Conservation (phyloP, 2,329 filamentous ascomycete species). For the Cryphonectria japonica region DNA sequence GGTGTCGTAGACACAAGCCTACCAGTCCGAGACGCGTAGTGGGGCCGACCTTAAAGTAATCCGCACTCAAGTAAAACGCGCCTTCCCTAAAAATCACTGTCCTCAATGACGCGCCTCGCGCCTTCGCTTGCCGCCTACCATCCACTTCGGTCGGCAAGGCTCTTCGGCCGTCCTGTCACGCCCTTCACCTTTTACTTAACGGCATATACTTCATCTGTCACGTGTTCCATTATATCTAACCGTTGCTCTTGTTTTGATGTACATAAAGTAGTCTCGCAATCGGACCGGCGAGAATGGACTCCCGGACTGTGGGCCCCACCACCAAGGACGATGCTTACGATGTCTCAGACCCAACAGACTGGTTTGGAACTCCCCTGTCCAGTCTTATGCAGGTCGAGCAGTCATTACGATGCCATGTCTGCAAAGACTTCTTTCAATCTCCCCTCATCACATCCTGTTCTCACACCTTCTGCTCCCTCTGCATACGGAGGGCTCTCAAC, state of each 20-base stretch:
- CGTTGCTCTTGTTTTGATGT: background rate
- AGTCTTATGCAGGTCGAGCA: slow-evolving; percentile 75
- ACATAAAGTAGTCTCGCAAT: background rate
- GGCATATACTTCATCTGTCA: background rate
- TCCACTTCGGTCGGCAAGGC: background rate
- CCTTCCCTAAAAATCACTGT: slow-evolving; percentile 13
- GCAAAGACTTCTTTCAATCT: slow-evolving; percentile 95
- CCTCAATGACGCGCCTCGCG: slow-evolving; percentile 19
- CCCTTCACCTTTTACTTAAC: background rate
- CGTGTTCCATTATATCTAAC: background rate
- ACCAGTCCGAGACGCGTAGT: slow-evolving; percentile 13
- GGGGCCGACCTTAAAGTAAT: slow-evolving; percentile 16
- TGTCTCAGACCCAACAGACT: slow-evolving; percentile 69
- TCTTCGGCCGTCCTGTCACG: background rate
- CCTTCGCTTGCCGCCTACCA: background rate
- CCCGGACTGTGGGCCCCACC: slow-evolving; percentile 15
- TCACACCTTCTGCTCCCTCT: slow-evolving; percentile 96
- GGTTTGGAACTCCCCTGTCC: slow-evolving; percentile 72
- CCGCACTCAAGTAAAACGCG: slow-evolving; percentile 13
- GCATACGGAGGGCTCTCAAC: slow-evolving; percentile 84
- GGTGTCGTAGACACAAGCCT: background rate
- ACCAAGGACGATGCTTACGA: slow-evolving; percentile 34
- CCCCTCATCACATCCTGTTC: slow-evolving; percentile 94
- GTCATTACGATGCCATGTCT: slow-evolving; percentile 90
- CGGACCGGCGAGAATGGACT: slow-evolving; percentile 11